Base-by-base conservation (phyloP, 2,329 filamentous ascomycete species). In the Nigrospora osmanthi region DNA sequence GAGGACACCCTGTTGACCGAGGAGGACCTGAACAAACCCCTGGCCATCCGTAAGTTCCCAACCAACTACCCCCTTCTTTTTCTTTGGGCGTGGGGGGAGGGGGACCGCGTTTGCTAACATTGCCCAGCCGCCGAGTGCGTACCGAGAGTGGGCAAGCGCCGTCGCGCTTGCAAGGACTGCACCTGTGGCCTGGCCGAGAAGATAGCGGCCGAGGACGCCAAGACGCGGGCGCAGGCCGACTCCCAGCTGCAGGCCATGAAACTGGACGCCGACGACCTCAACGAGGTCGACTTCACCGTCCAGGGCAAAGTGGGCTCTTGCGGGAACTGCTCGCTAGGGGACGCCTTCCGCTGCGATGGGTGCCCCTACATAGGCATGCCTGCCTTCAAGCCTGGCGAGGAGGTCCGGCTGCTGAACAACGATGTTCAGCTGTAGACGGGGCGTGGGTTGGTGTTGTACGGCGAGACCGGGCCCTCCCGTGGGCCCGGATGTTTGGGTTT, bases 131-230 rank as follows among this genome's bases (percentile, higher is more conserved):
- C 84, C 23, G 88, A 94, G 62, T 98, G 93, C 65, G 81, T 83
- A 47, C 90, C 91, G 40, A 88, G 93, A 68, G 76, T 83, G 38
- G 89, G 87, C 47, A 95, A 95, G 72, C 83, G 91, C 55, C 85
- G 91, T 45, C 83, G 90, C 50, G 89, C 93, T 47, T 98, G 93
- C 75, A 97, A 98, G 69, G 93, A 98, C 71, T 98, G 93, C 72
- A 91, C 87, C 10, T 98, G 93, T 61, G 93, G 93, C 42, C 80
- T 98, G 23, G 89, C 90, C 19, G 81, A 93, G 63, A 81, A 85
- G 49, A 68, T 97, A 42, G 86, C 89, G 56, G 84, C 83, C n/a
- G 89, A 97, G 70, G 93, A 97, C 65, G 73, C 72, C 37, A 75
- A 75, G 9, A 82, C 80, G 58, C 77, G 88, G 46, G 68, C 70